Evolutionary conservation across 208 protist species (phyloP).

Genomic region (Histomonas meleagridis): DNA sequence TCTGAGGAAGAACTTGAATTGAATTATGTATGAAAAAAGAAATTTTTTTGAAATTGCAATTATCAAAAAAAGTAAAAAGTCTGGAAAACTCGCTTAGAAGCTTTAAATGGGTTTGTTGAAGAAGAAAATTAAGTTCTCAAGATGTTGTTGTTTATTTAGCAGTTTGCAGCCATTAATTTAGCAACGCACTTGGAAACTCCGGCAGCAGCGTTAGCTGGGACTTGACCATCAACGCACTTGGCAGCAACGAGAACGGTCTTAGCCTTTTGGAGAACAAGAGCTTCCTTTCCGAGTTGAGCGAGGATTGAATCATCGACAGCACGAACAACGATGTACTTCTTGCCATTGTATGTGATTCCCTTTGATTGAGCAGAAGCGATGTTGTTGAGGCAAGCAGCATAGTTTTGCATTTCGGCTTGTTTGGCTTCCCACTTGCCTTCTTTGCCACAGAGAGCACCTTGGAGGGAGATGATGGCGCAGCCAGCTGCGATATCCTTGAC

Average conservation of each 20-base stretch:
- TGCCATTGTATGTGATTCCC: background rate
- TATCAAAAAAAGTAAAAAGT: too few species aligned
- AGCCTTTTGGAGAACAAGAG: background rate
- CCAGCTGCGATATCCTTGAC: background rate
- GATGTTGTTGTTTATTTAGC: too few species aligned
- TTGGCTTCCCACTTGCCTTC: background rate
- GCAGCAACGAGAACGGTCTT: background rate
- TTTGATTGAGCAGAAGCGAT: background rate
- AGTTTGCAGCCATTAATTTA: too few species aligned
- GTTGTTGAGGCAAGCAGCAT: background rate
- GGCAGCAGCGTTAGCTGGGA: background rate
- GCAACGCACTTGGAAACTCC: too few species aligned
- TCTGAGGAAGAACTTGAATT: too few species aligned
- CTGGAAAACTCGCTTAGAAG: too few species aligned
- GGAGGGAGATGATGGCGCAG: constrained; percentile 1
- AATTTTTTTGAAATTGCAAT: too few species aligned
- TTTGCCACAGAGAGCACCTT: background rate
- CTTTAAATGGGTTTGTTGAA: too few species aligned
- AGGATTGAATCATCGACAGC: background rate
- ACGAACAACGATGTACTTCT: background rate
- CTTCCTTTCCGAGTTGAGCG: background rate
- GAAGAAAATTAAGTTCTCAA: too few species aligned
- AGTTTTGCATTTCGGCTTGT: background rate
- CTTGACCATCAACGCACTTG: background rate
- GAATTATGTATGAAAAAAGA: too few species aligned